phyloP scores from a whole-genome alignment of 192 early-diverging fungal genomes.

The Backusella tarrabulga region DNA sequence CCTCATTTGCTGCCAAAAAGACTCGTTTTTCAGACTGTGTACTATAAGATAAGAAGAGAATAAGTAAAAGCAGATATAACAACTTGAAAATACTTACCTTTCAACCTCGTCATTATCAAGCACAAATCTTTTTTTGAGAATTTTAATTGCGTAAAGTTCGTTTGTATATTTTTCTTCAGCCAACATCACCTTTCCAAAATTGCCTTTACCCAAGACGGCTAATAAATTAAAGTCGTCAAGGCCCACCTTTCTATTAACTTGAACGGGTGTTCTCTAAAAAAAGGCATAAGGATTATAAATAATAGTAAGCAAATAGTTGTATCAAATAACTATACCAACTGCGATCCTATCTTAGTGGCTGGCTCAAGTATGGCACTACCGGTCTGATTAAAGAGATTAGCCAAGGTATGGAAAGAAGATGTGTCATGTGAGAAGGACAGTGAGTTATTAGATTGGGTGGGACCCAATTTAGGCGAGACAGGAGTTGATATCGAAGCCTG shows the following conservation, averaged over 20 bases:
- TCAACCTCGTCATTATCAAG: slow-evolving; percentile 98
- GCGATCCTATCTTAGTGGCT: not conserved
- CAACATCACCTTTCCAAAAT: slow-evolving; percentile 97
- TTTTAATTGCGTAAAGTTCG: slow-evolving; percentile 95
- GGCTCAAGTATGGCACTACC: not conserved
- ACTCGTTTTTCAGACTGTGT: slow-evolving; percentile 96
- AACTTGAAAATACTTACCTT: slow-evolving; percentile 37
- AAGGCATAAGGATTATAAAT: not conserved
- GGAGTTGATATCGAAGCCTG: slow-evolving; percentile 9
- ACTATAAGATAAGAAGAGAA: slow-evolving; percentile 25
- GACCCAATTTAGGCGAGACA: not conserved
- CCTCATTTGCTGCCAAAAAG: slow-evolving; percentile 85
- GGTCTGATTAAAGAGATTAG: not conserved
- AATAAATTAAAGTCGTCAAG: slow-evolving; percentile 93
- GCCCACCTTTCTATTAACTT: slow-evolving; percentile 61
- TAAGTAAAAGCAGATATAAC: not conserved
- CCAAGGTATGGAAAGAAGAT: not conserved
- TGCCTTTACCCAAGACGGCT: slow-evolving; percentile 96
- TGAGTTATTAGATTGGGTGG: not conserved
- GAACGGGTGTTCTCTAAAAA: slow-evolving; percentile 25
- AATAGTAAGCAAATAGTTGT: not conserved
- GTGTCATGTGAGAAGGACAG: not conserved
- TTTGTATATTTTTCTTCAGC: slow-evolving; percentile 86
- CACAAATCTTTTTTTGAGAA: slow-evolving; percentile 97
- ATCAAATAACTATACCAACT: not conserved